Conservation (phyloP, 2,329 filamentous ascomycete genomes). For the Fusarium vanettenii region DNA sequence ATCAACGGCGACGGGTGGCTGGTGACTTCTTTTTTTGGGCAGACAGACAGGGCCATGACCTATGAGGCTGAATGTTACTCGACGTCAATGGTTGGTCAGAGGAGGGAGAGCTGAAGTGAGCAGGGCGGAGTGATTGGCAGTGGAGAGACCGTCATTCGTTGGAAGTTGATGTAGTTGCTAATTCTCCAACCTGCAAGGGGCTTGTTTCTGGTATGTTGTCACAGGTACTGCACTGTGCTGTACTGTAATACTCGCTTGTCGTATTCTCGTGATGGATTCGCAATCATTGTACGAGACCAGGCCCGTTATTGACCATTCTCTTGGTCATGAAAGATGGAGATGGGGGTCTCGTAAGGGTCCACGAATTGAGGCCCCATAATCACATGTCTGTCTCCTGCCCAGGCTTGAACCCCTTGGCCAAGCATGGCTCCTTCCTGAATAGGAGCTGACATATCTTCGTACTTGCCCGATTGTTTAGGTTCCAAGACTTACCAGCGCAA, state of each 20-base stretch:
- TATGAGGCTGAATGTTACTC: conserved; percentile 2
- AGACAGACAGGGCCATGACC: neutral
- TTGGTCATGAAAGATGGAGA: neutral
- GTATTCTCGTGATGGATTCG: neutral
- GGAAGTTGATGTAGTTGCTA: neutral
- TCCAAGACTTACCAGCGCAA: neutral
- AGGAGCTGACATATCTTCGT: conserved; percentile 4
- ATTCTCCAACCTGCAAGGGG: neutral
- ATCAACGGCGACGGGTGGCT: conserved; percentile 3
- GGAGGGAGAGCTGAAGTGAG: neutral
- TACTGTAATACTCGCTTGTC: neutral
- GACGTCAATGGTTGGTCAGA: neutral
- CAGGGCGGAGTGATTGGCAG: neutral
- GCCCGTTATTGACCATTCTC: neutral
- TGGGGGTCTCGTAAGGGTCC: neutral
- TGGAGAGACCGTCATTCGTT: neutral
- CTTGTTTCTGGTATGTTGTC: neutral
- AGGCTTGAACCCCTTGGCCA: neutral
- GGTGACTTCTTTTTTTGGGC: neutral
- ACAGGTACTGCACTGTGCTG: neutral
- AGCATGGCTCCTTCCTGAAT: conserved; percentile 34
- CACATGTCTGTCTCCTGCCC: conserved; percentile 30
- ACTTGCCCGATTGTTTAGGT: conserved; percentile 13
- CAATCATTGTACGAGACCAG: neutral
- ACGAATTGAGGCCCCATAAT: conserved; percentile 31